phyloP scores from a whole-genome alignment of 345 rosid species.

The Syzygium oleosum region DNA sequence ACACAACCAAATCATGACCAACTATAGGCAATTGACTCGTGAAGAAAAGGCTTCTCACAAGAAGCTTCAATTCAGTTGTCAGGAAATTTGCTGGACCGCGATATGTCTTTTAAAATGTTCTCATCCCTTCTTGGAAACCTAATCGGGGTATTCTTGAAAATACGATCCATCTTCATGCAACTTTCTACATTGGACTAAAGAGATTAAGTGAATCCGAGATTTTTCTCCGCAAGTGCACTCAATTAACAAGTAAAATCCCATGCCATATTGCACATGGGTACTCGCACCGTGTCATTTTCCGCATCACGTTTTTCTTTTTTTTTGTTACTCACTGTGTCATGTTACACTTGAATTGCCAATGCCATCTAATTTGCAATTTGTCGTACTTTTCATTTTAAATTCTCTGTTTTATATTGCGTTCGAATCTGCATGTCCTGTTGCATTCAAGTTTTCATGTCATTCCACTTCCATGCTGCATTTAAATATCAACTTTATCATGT shows the following conservation, averaged over 20 bases:
- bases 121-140: background rate
- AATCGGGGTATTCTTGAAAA: background rate
- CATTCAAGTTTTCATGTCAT: background rate
- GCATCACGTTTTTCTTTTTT: background rate
- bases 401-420: too few species aligned
- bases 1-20: background rate
- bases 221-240: background rate
- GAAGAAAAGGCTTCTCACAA: background rate
- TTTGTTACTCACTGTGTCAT: background rate
- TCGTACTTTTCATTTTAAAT: too few species aligned
- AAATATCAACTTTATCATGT: background rate
- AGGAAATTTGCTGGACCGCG: background rate
- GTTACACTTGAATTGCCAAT: background rate
- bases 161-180: background rate
- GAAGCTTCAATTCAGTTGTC: background rate
- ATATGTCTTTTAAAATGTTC: too few species aligned
- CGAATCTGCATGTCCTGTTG: background rate
- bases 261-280: background rate
- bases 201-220: background rate
- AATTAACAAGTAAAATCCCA: background rate
- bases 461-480: background rate
- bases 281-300: background rate
- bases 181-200: background rate
- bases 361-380: background rate
- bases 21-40: background rate